Percentiles rank a stretch among this genome's conserved stretches.
These are phyloP conservation scores for Penicillium diatomitis DNA, from an alignment of 495 filamentous ascomycete species.

Conservation along the genomic window DNA sequence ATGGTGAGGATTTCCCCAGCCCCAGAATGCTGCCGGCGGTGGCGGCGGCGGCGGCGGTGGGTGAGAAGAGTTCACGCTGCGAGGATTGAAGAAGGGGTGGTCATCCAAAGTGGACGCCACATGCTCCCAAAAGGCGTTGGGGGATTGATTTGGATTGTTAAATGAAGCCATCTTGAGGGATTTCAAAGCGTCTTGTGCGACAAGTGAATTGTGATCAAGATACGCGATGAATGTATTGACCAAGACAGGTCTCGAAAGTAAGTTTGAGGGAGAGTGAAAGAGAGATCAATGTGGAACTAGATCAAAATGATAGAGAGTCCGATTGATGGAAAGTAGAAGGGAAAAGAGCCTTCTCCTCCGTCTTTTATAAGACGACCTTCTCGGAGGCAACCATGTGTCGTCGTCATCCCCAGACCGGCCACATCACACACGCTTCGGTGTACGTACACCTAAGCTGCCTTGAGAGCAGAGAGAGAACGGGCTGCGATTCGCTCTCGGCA, in stretches of 20 bases:
- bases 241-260: no score
- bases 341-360: neutral
- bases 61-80: conserved; percentile 8
- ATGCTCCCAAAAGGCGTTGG: conserved; percentile 28
- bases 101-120: conserved; percentile 22
- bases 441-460: conserved; percentile 11
- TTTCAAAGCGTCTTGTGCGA: neutral
- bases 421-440: neutral
- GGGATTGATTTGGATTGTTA: conserved; percentile 27
- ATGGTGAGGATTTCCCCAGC: conserved; percentile 1
- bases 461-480: neutral
- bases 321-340: neutral
- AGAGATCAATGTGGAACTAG: no score
- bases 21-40: conserved; percentile 2
- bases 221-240: no score
- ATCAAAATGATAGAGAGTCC: no score
- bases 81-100: conserved; percentile 30
- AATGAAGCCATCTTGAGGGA: conserved; percentile 24
- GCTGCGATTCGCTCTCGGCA: conserved; percentile 1
- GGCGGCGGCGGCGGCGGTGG: conserved; percentile 5
- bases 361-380: conserved; percentile 5
- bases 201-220: no score
- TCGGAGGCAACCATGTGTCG: conserved; percentile 3
- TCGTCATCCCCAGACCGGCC: conserved; percentile 4
- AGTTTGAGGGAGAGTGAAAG: no score